Base-by-base conservation (phyloP, 2,329 filamentous ascomycete genomes). In the Stachybotrys echinatus region DNA sequence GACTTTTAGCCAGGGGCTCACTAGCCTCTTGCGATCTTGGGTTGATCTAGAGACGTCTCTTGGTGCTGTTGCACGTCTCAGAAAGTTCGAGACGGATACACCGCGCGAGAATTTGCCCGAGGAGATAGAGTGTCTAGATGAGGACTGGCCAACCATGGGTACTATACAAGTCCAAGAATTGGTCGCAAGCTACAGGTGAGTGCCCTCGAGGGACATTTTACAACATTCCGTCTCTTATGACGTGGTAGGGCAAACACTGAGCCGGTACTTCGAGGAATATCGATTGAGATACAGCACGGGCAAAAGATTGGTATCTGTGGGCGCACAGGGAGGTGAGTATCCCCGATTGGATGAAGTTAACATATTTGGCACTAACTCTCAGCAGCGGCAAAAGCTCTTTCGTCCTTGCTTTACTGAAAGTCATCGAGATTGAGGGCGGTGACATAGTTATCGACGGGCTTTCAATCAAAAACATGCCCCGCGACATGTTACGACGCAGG, bases 391-490 rank as follows among this genome's bases (percentile, higher is more conserved):
- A 74, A 56, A 72, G 68, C 2, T 70, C 70, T 7, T 52, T 68
- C 12, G 54, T 74, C 7, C 57, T 68, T 39, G 62, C 65, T 23
- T 63, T 68, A 48, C 61, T 0, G 58, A 52, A 3, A 52, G 49
- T 34, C 27, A 34, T 34, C 2, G 27, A 34, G 27, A 34, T 34
- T 14, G 27, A 34, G 27, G 14, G 27, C 27, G 27, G 27, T 14
- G 27, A 34, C 4, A 70, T 77, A 27, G 49, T 53, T 0, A 72
- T 79, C 43, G 76, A 80, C 54, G 64, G 55, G 21, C 48, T 73
- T 0, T 61, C 68, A 2, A 64, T 74, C 4, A 37, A 60, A 34
- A 53, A 52, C 2, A 59, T 80, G 14, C 56, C 72, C 42, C 69
- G 73, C 4, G 22, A 62, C 2, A 54, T 59, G 1, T 62, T 80